phyloP scores from a whole-genome alignment of 495 filamentous ascomycete genomes.

The Venustampulla echinocandica region DNA sequence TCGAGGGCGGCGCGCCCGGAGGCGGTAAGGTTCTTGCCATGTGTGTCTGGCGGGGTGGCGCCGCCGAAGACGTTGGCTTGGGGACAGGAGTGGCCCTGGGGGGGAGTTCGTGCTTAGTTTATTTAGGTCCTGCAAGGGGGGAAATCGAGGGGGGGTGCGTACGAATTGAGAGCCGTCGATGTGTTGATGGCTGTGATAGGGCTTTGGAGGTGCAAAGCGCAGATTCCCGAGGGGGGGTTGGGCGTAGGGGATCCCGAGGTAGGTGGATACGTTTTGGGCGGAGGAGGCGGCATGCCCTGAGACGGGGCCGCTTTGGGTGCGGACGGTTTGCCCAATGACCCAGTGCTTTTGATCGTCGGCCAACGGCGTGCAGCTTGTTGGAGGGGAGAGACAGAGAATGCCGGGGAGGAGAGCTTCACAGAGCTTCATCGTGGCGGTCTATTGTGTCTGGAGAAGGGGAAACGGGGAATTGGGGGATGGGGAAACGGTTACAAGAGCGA shows the following conservation, averaged over 20 bases:
- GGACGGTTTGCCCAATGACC: slow-evolving; percentile 12
- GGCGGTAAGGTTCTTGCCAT: slow-evolving; percentile 36
- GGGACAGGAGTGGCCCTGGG: slow-evolving; percentile 43
- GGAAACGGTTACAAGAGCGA: too few species aligned
- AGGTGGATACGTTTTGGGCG: slow-evolving; percentile 32
- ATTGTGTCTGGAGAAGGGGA: too few species aligned
- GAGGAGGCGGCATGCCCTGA: slow-evolving; percentile 30
- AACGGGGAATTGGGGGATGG: too few species aligned
- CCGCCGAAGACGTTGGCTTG: slow-evolving; percentile 37
- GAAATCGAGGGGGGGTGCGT: too few species aligned
- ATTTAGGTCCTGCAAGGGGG: too few species aligned
- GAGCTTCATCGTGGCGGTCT: too few species aligned
- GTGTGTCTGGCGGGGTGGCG: slow-evolving; percentile 20
- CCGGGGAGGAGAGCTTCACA: too few species aligned
- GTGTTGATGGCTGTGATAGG: slow-evolving; percentile 32
- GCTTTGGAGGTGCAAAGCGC: slow-evolving; percentile 47
- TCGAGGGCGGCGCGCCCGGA: slow-evolving; percentile 26
- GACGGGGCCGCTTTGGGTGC: slow-evolving; percentile 29
- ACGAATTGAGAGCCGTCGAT: slow-evolving; percentile 35
- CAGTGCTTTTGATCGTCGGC: too few species aligned
- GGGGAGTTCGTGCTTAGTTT: too few species aligned
- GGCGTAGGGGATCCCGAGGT: slow-evolving; percentile 59
- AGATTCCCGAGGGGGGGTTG: slow-evolving; percentile 48
- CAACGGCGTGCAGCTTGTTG: too few species aligned
- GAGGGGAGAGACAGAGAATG: too few species aligned